phyloP scores from a whole-genome alignment of 192 early-diverging fungal genomes.

The Entomortierella chlamydospora region DNA sequence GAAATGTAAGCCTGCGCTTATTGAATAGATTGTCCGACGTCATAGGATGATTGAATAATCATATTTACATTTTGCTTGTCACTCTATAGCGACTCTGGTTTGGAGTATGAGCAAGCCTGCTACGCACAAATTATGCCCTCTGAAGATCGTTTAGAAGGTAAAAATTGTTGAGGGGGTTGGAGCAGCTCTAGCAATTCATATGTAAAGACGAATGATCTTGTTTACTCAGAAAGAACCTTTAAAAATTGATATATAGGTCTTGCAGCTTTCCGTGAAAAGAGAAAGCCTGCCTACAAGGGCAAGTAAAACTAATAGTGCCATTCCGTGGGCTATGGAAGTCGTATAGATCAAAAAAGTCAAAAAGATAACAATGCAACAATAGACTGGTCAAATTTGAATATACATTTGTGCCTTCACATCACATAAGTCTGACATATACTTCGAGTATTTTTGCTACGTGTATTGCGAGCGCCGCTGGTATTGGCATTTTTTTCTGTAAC shows the following conservation, averaged over 20 bases:
- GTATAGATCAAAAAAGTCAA: neutral
- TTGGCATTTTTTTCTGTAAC: neutral
- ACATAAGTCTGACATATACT: too few relatives aligned
- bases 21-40: too few relatives aligned
- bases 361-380: neutral
- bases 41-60: too few relatives aligned
- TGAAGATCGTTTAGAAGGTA: constrained; percentile 92
- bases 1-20: constrained; percentile 71
- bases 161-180: neutral
- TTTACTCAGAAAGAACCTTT: too few relatives aligned
- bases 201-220: too few relatives aligned
- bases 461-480: neutral
- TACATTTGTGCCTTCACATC: neutral
- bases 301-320: constrained; percentile 57
- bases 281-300: constrained; percentile 84
- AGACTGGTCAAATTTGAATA: too few relatives aligned
- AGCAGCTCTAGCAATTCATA: too few relatives aligned
- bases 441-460: neutral
- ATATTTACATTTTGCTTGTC: neutral
- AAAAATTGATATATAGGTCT: too few relatives aligned
- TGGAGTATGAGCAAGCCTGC: constrained; percentile 93
- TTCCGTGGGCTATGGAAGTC: neutral
- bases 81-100: constrained; percentile 73
- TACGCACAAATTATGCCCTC: constrained; percentile 96
- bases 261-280: constrained; percentile 84